phyloP scores from a whole-genome alignment of 2,329 filamentous ascomycete genomes.

The Cercospora sp. region DNA sequence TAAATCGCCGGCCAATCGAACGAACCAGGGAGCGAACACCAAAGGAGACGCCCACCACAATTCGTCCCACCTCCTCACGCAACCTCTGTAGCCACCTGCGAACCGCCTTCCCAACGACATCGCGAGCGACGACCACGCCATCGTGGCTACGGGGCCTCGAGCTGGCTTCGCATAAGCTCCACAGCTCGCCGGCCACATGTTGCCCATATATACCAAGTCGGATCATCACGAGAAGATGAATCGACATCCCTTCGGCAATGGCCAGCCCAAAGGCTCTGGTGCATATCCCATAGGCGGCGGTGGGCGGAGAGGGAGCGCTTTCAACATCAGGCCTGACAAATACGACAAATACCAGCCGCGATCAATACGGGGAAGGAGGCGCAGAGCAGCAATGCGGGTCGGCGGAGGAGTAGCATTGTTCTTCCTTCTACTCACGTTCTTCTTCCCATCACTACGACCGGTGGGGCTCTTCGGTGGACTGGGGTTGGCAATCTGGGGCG shows the following conservation, averaged over 20 bases:
- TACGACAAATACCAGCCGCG: slow-evolving; percentile 77
- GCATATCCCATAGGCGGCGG: slow-evolving; percentile 35
- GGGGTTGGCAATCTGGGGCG: slow-evolving; percentile 60
- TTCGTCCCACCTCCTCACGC: neutral
- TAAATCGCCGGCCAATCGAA: neutral
- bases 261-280: slow-evolving; percentile 52
- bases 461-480: slow-evolving; percentile 56
- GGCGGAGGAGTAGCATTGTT: slow-evolving; percentile 57
- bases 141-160: slow-evolving; percentile 5
- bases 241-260: slow-evolving; percentile 79
- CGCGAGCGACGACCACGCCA: neutral
- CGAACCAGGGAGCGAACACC: neutral
- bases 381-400: slow-evolving; percentile 70
- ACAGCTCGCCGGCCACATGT: slow-evolving; percentile 46
- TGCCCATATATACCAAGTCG: slow-evolving; percentile 60
- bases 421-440: slow-evolving; percentile 63
- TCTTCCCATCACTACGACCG: slow-evolving; percentile 74
- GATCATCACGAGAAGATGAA: slow-evolving; percentile 67
- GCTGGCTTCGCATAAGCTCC: slow-evolving; percentile 10
- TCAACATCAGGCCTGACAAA: slow-evolving; percentile 88
- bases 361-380: slow-evolving; percentile 67
- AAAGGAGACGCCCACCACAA: neutral
- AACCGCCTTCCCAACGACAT: neutral
- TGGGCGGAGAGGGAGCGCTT: slow-evolving; percentile 51
- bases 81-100: neutral